These are phyloP conservation scores for Coemansia biformis DNA, from an alignment of 192 early-diverging fungal species.

Conservation along the genomic window DNA sequence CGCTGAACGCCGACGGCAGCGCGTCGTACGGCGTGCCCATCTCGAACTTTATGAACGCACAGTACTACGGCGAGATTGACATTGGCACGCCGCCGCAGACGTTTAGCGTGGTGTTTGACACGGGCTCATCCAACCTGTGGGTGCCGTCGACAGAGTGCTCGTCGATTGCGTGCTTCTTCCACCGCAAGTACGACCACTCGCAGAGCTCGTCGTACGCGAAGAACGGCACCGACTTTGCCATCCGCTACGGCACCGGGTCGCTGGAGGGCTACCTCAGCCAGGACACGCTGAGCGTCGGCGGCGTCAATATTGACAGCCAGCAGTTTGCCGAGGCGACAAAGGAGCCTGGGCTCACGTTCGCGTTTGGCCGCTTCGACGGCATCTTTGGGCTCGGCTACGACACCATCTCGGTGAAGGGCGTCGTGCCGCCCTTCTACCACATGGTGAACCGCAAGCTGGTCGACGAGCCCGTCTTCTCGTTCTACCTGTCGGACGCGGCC, in stretches of 20 bases:
- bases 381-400: conserved; percentile 92
- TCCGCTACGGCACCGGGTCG: conserved; percentile 88
- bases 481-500: conserved; percentile 76
- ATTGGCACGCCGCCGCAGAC: conserved; percentile 84
- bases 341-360: conserved; percentile 94
- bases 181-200: conserved; percentile 77
- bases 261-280: conserved; percentile 91
- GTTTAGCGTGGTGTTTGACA: conserved; percentile 92
- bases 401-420: conserved; percentile 78
- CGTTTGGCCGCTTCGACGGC: conserved; percentile 92
- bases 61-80: conserved; percentile 90
- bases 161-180: conserved; percentile 95
- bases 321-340: conserved; percentile 95
- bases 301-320: conserved; percentile 61
- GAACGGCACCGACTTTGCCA: conserved; percentile 94
- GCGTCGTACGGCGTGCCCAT: conserved; percentile 69
- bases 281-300: conserved; percentile 73
- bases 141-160: conserved; percentile 90
- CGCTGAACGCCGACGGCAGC: conserved; percentile 52
- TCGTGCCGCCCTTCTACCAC: conserved; percentile 93
- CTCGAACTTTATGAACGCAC: conserved; percentile 92
- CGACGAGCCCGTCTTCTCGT: conserved; percentile 83
- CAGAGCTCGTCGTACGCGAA: conserved; percentile 72
- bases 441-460: conserved; percentile 79
- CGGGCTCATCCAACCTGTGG: conserved; percentile 94